Percentiles rank a stretch among this genome's conserved stretches.
These are phyloP conservation scores for Erodium moschatum DNA, from an alignment of 441 rosid genomes.

Conservation along the genomic window DNA sequence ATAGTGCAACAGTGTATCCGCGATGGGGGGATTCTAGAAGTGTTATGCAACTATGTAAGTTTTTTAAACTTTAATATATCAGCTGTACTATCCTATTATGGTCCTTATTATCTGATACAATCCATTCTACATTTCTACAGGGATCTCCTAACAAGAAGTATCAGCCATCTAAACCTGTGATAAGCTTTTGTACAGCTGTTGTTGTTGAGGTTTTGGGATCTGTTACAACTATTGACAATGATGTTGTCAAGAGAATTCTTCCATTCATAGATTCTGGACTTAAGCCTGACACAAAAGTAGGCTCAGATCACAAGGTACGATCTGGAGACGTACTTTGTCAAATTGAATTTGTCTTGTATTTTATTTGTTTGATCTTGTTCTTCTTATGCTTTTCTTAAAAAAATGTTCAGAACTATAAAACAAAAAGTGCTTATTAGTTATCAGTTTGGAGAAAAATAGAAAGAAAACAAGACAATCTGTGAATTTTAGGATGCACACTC, in stretches of 20 bases:
- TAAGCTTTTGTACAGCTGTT: conserved; percentile 81
- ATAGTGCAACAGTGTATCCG: conserved; percentile 84
- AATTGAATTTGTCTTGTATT: neutral
- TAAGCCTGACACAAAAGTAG: conserved; percentile 46
- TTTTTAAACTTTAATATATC: neutral
- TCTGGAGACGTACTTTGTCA: neutral
- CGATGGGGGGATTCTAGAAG: conserved; percentile 77
- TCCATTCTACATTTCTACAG: conserved; percentile 30
- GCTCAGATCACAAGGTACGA: conserved; percentile 75
- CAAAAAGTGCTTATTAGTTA: too few relatives aligned
- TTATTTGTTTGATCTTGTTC: too few relatives aligned
- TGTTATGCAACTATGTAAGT: conserved; percentile 78
- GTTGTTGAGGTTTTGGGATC: conserved; percentile 69
- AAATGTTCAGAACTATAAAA: too few relatives aligned
- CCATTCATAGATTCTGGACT: conserved; percentile 79
- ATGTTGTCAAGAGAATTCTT: conserved; percentile 64
- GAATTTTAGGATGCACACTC: too few relatives aligned
- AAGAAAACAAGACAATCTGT: too few relatives aligned
- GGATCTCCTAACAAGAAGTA: conserved; percentile 67
- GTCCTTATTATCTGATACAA: conserved; percentile 13
- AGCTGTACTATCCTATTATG: conserved; percentile 12
- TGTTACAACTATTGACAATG: conserved; percentile 47
- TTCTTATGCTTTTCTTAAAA: too few relatives aligned
- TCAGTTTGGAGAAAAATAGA: too few relatives aligned
- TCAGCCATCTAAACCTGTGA: conserved; percentile 51